Conservation (phyloP, 371 early-diverging fungal genomes). For the Rhizopus stolonifer region DNA sequence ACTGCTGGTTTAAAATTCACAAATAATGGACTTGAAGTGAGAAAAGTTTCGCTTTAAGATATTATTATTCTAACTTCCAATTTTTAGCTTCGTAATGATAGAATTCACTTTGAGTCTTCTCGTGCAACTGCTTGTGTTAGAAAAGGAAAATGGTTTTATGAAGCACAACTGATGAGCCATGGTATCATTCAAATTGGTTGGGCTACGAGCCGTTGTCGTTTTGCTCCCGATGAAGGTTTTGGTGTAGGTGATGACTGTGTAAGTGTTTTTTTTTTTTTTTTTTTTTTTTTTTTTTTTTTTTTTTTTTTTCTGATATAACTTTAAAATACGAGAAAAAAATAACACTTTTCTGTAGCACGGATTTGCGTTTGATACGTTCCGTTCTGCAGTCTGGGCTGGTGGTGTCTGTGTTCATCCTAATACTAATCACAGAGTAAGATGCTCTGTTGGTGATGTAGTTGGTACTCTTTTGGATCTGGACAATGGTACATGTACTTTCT, state of each 20-base stretch:
- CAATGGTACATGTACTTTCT: constrained; percentile 45
- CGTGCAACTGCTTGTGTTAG: constrained; percentile 45
- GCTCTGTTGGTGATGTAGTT: constrained; percentile 47
- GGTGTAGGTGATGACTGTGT: constrained; percentile 65
- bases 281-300: not conserved
- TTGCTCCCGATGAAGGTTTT: constrained; percentile 65
- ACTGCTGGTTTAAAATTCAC: constrained; percentile 47
- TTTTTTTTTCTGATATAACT: not conserved
- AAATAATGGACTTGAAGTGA: constrained; percentile 40
- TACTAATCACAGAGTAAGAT: constrained; percentile 25
- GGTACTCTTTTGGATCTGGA: constrained; percentile 49
- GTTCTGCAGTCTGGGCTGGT: constrained; percentile 59
- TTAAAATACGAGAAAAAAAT: not conserved
- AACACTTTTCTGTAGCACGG: constrained; percentile 49
- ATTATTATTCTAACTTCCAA: not conserved
- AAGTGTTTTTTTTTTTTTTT: constrained; percentile 9
- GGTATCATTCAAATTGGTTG: constrained; percentile 71
- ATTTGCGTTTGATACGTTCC: constrained; percentile 61
- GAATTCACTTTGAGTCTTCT: constrained; percentile 49
- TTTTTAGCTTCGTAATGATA: constrained; percentile 42
- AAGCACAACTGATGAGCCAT: constrained; percentile 50
- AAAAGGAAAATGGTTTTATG: constrained; percentile 64
- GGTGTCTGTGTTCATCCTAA: constrained; percentile 45
- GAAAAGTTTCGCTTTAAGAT: not conserved
- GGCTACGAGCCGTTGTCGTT: constrained; percentile 60